Evolutionary conservation across 768 basidiomycete genomes (phyloP), one percentile per base, ranked within the genome.

Genomic region (Lactarius hengduanensis): DNA sequence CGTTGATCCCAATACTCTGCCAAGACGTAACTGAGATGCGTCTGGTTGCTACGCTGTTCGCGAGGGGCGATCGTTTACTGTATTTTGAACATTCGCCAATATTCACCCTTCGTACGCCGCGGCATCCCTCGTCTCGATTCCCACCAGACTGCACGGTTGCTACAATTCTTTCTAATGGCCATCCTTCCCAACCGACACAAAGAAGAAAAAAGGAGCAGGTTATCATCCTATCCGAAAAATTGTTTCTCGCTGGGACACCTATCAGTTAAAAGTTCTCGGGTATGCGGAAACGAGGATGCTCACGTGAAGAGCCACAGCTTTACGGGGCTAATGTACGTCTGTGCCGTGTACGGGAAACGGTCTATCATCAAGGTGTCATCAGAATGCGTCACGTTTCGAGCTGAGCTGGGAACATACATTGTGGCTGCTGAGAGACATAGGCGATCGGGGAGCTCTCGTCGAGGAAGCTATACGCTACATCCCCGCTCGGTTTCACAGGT

Each of bases 291-390:
- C 22, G 7, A 16, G n/a, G 26, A 64, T 3, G 57, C 69, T 57
- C 28, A 64, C 69, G 36, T 55, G 40, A 67, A 69, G 26, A 20
- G 5, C 69, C 69, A 69, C 22, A 69, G 11, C 1, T 67, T 67
- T 45, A 59, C 57, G 13, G 66, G 66, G n/a, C 57, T 62, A 18
- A 60, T 65, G 54, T 70, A 70, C 8, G 69, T 69, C 30, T 67
- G 45, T 1, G 28, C 18, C 20, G 65, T 69, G 20, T 69, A 69
- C 13, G 53, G 34, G 40, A 67, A 69, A 15, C 62, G 69, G 16
- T 36, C 69, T 69, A 22, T 36, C 50, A 13, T 36, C 11, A 13
- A 47, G 47, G 47, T 10, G 47, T 47, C n/a, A 11, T n/a, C n/a
- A 50, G 47, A 26, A 43, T 7, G n/a, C 40, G 40, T 7, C 32